Conservation (phyloP, 2,329 filamentous ascomycete genomes). For the Fusarium illudens region DNA sequence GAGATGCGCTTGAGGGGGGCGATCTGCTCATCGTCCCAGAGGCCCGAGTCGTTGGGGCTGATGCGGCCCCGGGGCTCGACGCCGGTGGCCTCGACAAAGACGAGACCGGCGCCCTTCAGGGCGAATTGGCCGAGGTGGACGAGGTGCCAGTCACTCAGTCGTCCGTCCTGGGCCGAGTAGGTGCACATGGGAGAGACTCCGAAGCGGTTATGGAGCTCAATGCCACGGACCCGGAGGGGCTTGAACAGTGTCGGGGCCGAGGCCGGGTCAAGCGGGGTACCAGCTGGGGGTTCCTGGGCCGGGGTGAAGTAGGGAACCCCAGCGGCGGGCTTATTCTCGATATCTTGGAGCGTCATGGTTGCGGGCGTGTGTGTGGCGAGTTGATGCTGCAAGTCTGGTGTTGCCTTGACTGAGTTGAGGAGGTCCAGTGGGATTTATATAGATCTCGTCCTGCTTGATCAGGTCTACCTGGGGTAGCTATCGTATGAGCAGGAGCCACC, state of each 20-base stretch:
- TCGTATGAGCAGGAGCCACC: slow-evolving; percentile 5
- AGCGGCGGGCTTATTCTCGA: slow-evolving; percentile 51
- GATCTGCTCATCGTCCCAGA: slow-evolving; percentile 88
- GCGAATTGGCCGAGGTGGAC: slow-evolving; percentile 84
- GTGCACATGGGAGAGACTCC: slow-evolving; percentile 69
- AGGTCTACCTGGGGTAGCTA: background rate
- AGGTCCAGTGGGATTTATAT: slow-evolving; percentile 14
- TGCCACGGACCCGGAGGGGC: slow-evolving; percentile 62
- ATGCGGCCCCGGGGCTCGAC: slow-evolving; percentile 82
- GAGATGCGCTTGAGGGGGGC: slow-evolving; percentile 73
- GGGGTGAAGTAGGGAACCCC: slow-evolving; percentile 64
- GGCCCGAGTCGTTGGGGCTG: slow-evolving; percentile 78
- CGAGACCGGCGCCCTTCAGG: slow-evolving; percentile 75
- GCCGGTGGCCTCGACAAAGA: slow-evolving; percentile 80
- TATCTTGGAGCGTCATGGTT: slow-evolving; percentile 32
- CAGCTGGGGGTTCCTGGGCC: slow-evolving; percentile 60
- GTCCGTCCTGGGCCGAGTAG: slow-evolving; percentile 67
- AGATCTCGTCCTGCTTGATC: background rate
- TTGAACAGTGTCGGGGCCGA: slow-evolving; percentile 63
- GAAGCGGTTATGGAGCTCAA: slow-evolving; percentile 65
- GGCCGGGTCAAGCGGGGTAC: slow-evolving; percentile 53
- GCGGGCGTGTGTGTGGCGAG: background rate
- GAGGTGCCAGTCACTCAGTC: slow-evolving; percentile 82
- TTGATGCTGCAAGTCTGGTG: background rate
- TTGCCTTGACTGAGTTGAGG: background rate